Evolutionary conservation across 2,329 filamentous ascomycete genomes (phyloP).

Genomic region (Ascochyta lentis): DNA sequence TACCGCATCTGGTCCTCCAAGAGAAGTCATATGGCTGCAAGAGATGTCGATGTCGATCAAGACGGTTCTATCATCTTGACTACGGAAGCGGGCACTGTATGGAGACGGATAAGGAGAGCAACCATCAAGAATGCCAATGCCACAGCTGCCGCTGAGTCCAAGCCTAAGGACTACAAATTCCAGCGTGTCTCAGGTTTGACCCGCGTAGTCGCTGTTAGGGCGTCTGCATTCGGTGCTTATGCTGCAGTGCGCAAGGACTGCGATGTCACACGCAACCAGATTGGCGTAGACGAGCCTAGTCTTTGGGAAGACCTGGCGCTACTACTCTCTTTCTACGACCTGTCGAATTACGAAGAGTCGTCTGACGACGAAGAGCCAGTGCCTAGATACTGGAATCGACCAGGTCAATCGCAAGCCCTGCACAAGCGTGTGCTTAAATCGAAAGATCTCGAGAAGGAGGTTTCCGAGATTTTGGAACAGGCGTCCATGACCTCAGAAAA

Average conservation of each 20-base stretch:
- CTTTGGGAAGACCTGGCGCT: conserved; percentile 77
- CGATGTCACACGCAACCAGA: conserved; percentile 76
- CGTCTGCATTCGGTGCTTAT: conserved; percentile 89
- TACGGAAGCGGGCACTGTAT: conserved; percentile 90
- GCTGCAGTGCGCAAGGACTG: conserved; percentile 85
- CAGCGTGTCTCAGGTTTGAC: conserved; percentile 88
- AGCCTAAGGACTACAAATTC: conserved; percentile 92
- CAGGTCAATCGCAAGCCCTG: conserved; percentile 58
- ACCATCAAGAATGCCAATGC: conserved; percentile 75
- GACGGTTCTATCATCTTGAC: conserved; percentile 95
- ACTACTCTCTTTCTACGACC: conserved; percentile 71
- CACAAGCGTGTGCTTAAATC: conserved; percentile 67
- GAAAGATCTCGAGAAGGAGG: conserved; percentile 69
- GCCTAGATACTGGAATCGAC: conserved; percentile 59
- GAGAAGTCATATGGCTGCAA: conserved; percentile 82
- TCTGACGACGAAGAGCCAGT: conserved; percentile 54
- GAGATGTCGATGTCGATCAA: conserved; percentile 86
- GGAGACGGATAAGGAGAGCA: conserved; percentile 81
- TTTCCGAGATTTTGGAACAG: conserved; percentile 55
- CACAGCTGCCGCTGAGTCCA: conserved; percentile 60
- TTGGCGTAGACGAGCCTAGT: conserved; percentile 69
- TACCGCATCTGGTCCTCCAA: conserved; percentile 87
- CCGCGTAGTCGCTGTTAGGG: conserved; percentile 80
- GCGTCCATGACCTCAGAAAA: conserved; percentile 47
- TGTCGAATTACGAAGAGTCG: conserved; percentile 54